These are phyloP conservation scores for Rhynchosporium secalis DNA, from an alignment of 2,329 filamentous ascomycete genomes.

Conservation along the genomic window DNA sequence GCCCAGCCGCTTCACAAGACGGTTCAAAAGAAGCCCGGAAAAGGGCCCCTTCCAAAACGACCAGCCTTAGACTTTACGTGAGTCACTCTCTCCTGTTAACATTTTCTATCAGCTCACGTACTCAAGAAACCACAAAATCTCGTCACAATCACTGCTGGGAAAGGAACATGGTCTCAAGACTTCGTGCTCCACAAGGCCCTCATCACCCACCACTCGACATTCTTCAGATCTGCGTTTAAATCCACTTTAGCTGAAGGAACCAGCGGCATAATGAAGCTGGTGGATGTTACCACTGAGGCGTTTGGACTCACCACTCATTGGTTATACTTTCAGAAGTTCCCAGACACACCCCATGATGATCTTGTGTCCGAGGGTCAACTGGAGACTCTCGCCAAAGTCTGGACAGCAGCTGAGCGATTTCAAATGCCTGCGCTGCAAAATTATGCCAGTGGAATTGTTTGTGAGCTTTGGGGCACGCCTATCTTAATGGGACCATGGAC, in stretches of 20 bases:
- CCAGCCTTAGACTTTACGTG: neutral
- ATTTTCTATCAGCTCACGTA: neutral
- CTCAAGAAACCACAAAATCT: neutral
- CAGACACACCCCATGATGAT: neutral
- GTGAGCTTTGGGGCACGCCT: neutral
- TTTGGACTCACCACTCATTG: conserved; percentile 6
- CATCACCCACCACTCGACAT: conserved; percentile 5
- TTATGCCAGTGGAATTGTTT: neutral
- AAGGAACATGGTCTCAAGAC: neutral
- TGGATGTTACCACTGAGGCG: neutral
- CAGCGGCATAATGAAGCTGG: neutral
- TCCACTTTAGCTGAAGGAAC: neutral
- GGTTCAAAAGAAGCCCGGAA: neutral
- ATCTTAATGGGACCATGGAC: neutral
- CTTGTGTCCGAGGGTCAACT: neutral
- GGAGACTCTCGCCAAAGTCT: neutral
- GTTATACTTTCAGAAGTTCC: neutral
- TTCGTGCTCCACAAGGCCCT: conserved; percentile 1
- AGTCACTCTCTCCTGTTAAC: neutral
- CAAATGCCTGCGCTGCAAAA: neutral
- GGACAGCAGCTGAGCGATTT: neutral
- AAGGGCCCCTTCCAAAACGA: neutral
- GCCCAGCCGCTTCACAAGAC: too few species aligned
- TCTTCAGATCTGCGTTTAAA: neutral
- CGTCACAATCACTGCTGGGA: conserved; percentile 6